Conservation (phyloP, 2,329 filamentous ascomycete genomes). For the Epichloe bromicola region DNA sequence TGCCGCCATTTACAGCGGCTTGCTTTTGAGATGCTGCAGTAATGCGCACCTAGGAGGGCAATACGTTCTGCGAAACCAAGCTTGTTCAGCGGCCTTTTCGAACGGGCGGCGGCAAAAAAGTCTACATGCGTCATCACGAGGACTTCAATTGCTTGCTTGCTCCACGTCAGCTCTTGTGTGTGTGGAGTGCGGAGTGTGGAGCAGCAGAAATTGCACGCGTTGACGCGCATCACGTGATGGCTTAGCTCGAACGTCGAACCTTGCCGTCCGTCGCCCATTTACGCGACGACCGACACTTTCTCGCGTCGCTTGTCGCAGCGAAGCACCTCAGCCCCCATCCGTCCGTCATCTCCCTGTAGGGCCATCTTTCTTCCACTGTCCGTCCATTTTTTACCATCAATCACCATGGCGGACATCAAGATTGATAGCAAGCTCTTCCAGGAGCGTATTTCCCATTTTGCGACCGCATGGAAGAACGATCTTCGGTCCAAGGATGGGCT, state of each 20-base stretch:
- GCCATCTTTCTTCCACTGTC: constrained; percentile 10
- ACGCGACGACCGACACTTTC: constrained; percentile 26
- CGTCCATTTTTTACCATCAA: constrained; percentile 20
- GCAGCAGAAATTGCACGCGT: constrained; percentile 10
- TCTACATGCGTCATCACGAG: no score
- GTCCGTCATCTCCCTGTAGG: constrained; percentile 5
- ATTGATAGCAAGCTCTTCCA: constrained; percentile 93
- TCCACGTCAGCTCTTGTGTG: no score
- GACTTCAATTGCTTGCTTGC: no score
- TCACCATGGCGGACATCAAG: constrained; percentile 67
- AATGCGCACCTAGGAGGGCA: no score
- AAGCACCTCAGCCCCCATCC: constrained; percentile 12
- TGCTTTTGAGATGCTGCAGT: no score
- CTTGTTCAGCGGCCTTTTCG: no score
- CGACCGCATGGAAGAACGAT: constrained; percentile 91
- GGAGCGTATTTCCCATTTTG: constrained; percentile 76
- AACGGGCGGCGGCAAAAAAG: no score
- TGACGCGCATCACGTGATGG: constrained; percentile 21
- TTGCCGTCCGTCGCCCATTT: constrained; percentile 18
- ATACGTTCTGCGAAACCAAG: no score
- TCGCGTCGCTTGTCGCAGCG: constrained; percentile 22
- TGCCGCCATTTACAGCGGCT: no score
- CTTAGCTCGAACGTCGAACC: constrained; percentile 6
- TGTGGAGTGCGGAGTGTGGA: neutral
- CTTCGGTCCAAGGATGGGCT: constrained; percentile 75